These are phyloP conservation scores for Coriaria nepalensis DNA, from an alignment of 306 rosid genomes.

Conservation along the genomic window DNA sequence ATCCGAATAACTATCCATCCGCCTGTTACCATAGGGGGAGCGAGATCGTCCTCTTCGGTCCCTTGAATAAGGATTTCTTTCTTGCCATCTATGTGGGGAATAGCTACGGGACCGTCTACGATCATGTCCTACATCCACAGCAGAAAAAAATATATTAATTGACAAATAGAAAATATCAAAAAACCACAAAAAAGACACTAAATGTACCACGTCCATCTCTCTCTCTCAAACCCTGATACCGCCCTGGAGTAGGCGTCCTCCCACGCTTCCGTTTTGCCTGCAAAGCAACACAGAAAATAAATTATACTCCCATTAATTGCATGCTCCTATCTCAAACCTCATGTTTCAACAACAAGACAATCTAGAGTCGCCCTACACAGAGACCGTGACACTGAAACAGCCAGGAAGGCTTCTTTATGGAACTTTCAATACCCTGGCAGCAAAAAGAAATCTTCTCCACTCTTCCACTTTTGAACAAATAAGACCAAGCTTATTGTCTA, in stretches of 20 bases:
- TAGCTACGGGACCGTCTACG: conserved; percentile 26
- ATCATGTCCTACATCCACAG: conserved; percentile 21
- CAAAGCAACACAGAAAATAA: conserved; percentile 4
- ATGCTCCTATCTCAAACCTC: conserved; percentile 7
- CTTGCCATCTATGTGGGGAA: conserved; percentile 24
- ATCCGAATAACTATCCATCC: conserved; percentile 19
- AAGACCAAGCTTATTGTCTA: background rate
- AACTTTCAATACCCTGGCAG: background rate
- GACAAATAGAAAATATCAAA: background rate
- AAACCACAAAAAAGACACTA: background rate
- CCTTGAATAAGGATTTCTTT: conserved; percentile 23
- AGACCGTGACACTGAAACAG: too few species aligned
- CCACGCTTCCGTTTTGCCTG: conserved; percentile 46
- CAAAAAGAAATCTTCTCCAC: conserved; percentile 3
- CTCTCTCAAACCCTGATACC: conserved; percentile 35
- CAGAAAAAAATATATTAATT: background rate
- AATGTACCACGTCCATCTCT: conserved; percentile 26
- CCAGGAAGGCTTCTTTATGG: too few species aligned
- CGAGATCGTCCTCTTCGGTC: conserved; percentile 29
- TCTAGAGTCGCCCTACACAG: too few species aligned
- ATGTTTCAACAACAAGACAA: too few species aligned
- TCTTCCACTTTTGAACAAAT: conserved; percentile 1
- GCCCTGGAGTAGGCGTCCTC: conserved; percentile 36
- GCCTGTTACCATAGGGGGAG: conserved; percentile 20
- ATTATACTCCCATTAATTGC: background rate